phyloP scores from a whole-genome alignment of 1,284 basidiomycete genomes.

The Gymnopus androsaceus region DNA sequence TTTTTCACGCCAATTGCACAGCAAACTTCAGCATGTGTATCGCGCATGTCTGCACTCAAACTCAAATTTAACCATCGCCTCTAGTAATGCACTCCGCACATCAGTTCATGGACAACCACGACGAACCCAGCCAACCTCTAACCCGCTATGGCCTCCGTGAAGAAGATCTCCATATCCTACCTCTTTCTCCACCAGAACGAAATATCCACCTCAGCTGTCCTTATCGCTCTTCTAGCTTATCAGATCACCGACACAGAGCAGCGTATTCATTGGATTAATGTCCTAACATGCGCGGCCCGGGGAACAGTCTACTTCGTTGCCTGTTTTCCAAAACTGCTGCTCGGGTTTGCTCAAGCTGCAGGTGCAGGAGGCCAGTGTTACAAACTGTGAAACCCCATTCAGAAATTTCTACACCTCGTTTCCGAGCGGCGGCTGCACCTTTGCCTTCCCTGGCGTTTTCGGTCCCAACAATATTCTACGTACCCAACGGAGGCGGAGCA shows the following conservation, averaged over 20 bases:
- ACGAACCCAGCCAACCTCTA: not conserved
- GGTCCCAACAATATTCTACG: constrained; percentile 5
- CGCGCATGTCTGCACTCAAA: no score
- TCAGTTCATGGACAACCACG: constrained; percentile 5
- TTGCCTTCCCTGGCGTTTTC: not conserved
- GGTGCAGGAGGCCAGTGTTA: not conserved
- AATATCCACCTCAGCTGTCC: constrained; percentile 3
- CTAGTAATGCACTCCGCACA: not conserved
- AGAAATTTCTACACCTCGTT: not conserved
- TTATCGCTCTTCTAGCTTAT: constrained; percentile 13
- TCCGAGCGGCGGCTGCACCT: not conserved
- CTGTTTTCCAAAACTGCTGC: not conserved
- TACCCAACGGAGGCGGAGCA: constrained; percentile 17
- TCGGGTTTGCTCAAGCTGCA: not conserved
- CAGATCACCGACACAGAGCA: not conserved
- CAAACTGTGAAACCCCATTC: not conserved
- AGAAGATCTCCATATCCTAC: not conserved
- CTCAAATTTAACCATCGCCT: not conserved
- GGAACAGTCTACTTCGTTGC: not conserved
- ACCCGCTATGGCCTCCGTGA: not conserved
- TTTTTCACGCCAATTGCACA: no score
- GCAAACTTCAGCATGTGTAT: no score
- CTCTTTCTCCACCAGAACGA: not conserved
- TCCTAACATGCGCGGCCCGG: no score
- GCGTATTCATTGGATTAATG: not conserved